Base-by-base conservation (phyloP, 1,139 yeast genomes). In the Debaryomyces robertsiae region DNA sequence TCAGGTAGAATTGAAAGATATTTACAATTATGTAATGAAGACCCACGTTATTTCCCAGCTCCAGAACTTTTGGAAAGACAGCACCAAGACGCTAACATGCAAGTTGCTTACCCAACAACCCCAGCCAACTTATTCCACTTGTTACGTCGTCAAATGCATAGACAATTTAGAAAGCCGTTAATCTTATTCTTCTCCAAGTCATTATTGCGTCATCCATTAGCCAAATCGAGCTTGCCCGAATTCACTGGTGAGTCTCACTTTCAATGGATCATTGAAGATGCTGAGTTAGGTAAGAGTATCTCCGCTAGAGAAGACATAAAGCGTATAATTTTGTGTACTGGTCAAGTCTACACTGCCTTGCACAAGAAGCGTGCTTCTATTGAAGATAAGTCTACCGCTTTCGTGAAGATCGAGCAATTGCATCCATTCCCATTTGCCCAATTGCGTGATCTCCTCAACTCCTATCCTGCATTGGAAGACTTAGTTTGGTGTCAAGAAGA, bases 391-490 rank as follows among this genome's bases (percentile, higher is more conserved):
- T 81, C 81, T 53, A 88, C 97, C 48, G 97, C 98, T 4, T 75
- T 93, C 65, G 70, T 93, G 58, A 88, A 84, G 73, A 61, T 94
- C 56, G 99, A 94, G 73, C 98, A 94, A 75, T 64, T 91, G 58
- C 97, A 94, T 63, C 99, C 99, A 67, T 94, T 94, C 98, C 98
- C 98, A 69, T 94, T 75, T 70, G 93, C 94, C 46, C 96, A 88
- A 73, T 73, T 94, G 58, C 85, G 90, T 62, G 97, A 91, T 57
- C 71, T 88, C 27, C 73, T 94, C 55, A 76, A 88, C 69, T 65
- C 81, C 41, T 94, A 85, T 76, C 89, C 95, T 60, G 82, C 82
- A 65, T 63, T 84, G 48, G 84, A 85, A 66, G 98, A 94, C 63
- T 73, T 94, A 55, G 95, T 90, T 36, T 94, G 94, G 94, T 85